phyloP scores from a whole-genome alignment of 495 filamentous ascomycete genomes.

The Lasiosphaeria hispida region DNA sequence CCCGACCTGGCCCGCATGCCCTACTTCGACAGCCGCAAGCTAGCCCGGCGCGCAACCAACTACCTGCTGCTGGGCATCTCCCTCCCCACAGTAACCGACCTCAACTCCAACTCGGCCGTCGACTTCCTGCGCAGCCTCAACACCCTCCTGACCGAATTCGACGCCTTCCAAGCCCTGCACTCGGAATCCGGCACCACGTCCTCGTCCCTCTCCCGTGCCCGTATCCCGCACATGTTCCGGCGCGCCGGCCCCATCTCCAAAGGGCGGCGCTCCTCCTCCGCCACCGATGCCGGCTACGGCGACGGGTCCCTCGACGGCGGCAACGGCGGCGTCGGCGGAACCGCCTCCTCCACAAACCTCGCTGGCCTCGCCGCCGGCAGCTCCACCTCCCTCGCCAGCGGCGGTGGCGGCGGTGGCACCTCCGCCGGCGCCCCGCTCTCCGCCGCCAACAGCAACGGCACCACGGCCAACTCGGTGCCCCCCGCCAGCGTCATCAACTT shows the following conservation, averaged over 20 bases:
- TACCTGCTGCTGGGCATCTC: constrained; percentile 92
- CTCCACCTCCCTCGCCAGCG: not conserved
- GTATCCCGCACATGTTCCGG: constrained; percentile 89
- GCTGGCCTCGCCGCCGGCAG: not conserved
- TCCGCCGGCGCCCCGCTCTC: not conserved
- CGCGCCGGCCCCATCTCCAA: constrained; percentile 51
- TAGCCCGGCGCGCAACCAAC: constrained; percentile 82
- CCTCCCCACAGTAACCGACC: constrained; percentile 81
- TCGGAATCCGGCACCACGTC: constrained; percentile 68
- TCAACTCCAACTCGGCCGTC: constrained; percentile 68
- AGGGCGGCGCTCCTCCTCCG: constrained; percentile 56
- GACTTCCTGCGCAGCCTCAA: constrained; percentile 90
- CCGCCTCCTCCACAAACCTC: not conserved
- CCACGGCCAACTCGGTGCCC: constrained; percentile 5
- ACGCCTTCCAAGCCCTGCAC: constrained; percentile 84
- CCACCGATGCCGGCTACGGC: constrained; percentile 40
- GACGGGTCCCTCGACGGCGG: not conserved
- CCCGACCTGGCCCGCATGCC: constrained; percentile 75
- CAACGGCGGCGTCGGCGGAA: not conserved
- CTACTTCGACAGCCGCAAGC: constrained; percentile 78
- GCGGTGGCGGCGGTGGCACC: not conserved
- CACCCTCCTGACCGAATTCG: constrained; percentile 84
- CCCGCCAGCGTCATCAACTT: constrained; percentile 44
- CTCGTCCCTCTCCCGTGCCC: constrained; percentile 69
- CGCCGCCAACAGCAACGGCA: not conserved